A percentile compares a stretch with the other conserved stretches of the same genome.
These are phyloP conservation scores for Ciborinia camelliae DNA, from an alignment of 2,329 filamentous ascomycete genomes.

Conservation along the genomic window DNA sequence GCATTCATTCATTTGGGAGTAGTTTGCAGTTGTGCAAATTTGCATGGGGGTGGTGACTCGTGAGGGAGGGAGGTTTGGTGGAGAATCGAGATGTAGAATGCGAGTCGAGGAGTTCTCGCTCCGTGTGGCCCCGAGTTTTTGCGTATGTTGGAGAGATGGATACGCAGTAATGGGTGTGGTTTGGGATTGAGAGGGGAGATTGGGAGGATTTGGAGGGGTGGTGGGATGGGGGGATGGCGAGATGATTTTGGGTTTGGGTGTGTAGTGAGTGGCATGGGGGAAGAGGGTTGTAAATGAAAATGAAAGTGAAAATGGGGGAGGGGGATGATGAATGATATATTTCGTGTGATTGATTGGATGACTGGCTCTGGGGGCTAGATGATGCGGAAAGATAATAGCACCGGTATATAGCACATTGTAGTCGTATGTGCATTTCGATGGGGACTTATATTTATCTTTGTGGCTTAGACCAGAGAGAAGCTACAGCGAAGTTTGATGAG, in stretches of 20 bases:
- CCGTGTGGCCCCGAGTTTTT: not conserved
- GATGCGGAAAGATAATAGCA: not conserved
- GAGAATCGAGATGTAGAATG: not conserved
- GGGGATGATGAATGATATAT: conserved; percentile 46
- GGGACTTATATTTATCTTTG: not conserved
- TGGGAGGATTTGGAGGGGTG: conserved; percentile 21
- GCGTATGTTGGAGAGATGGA: not conserved
- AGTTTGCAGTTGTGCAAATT: not conserved
- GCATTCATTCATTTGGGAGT: no score
- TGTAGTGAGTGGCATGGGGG: not conserved
- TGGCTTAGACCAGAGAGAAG: not conserved
- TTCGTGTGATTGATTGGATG: conserved; percentile 62
- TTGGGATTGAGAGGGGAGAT: not conserved
- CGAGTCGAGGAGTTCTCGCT: not conserved
- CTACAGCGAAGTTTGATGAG: not conserved
- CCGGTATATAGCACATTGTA: not conserved
- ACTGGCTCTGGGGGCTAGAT: not conserved
- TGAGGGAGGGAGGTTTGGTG: not conserved
- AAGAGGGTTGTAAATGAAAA: not conserved
- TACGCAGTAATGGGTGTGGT: not conserved
- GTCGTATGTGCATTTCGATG: not conserved
- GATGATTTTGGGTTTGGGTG: conserved; percentile 9
- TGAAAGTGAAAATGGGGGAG: no score
- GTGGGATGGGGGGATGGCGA: conserved; percentile 27
- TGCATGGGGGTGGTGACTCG: not conserved